phyloP scores from a whole-genome alignment of 2,329 filamentous ascomycete genomes.

The Aspergillus pseudoterreus region DNA sequence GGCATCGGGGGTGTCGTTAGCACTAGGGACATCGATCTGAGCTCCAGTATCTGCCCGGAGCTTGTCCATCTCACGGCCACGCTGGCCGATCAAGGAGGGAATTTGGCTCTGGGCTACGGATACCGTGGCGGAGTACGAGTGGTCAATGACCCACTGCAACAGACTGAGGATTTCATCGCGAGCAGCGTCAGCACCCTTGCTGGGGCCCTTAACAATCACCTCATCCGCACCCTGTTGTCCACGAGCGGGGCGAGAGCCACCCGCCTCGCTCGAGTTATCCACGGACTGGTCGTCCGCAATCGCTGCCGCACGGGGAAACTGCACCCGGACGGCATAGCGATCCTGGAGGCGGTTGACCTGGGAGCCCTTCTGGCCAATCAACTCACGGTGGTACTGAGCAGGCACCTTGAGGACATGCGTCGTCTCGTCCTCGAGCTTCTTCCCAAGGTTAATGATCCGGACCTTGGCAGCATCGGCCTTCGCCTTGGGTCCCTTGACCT shows the following conservation, averaged over 20 bases:
- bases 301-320: slow-evolving; percentile 72
- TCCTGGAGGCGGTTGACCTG: slow-evolving; percentile 91
- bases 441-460: slow-evolving; percentile 74
- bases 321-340: slow-evolving; percentile 89
- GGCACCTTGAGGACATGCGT: slow-evolving; percentile 86
- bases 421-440: slow-evolving; percentile 85
- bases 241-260: slow-evolving; percentile 57
- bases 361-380: slow-evolving; percentile 83
- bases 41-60: slow-evolving; percentile 80
- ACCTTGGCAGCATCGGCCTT: slow-evolving; percentile 85
- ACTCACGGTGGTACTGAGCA: slow-evolving; percentile 86
- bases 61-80: slow-evolving; percentile 86
- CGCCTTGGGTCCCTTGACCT: slow-evolving; percentile 91
- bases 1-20: slow-evolving; percentile 63
- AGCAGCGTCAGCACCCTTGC: slow-evolving; percentile 86
- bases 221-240: slow-evolving; percentile 79
- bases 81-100: slow-evolving; percentile 87
- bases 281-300: slow-evolving; percentile 64
- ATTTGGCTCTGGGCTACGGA: slow-evolving; percentile 88
- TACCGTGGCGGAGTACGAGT: slow-evolving; percentile 74
- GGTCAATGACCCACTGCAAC: slow-evolving; percentile 85
- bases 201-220: slow-evolving; percentile 85
- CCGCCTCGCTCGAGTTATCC: slow-evolving; percentile 66
- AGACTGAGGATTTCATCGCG: slow-evolving; percentile 87
- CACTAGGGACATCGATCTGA: slow-evolving; percentile 85